Base-by-base conservation (phyloP, 495 filamentous ascomycete genomes). In the Lasiosphaeriaceae sp. region DNA sequence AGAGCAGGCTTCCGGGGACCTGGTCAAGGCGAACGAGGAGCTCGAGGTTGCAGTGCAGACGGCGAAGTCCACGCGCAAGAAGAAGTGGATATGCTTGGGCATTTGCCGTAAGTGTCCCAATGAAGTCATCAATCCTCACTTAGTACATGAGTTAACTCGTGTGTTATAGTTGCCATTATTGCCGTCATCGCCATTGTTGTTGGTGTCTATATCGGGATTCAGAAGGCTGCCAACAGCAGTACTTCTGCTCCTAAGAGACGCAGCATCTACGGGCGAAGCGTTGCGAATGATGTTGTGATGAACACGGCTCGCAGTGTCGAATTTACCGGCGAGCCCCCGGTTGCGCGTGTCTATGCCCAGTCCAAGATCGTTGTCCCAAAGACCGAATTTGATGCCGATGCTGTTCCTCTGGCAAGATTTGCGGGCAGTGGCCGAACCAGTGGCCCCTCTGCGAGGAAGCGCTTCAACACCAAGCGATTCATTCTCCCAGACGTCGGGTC, bases 71-170 rank as follows among this genome's bases (percentile, higher is more conserved):
- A 85, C 87, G 35, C 83, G 90, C 59, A 89, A 85, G 76, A 97
- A 96, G 91, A 98, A 97, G 89, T 98, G 94, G 94, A 93, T 90
- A 66, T 96, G 92, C 73, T 71, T 97, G 67, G 82, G 87, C 63
- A 89, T 97, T 61, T 67, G 81, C 59, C 76, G 89, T 92, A 84
- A 75, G 88, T 90, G 47, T 55, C 52, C 19, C 16, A 37, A 39
- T 6, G 29, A 34, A 34, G n/a, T 35, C 17, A 31, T 21, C 12
- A 14, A 2, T 50, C 2, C n/a, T 55, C 22, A 19, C 50, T 11
- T 50, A 11, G 22, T 29, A 22, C 47, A 7, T 5, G 50, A 54
- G 51, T 65, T 72, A 59, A 72, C 58, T 16, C 31, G 4, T 9
- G 17, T 29, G 23, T 50, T 41, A 11, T 24, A 82, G 79, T 82